Conservation (phyloP, 352 stramenopile species). For the Phytopythium chamaehyphon region DNA sequence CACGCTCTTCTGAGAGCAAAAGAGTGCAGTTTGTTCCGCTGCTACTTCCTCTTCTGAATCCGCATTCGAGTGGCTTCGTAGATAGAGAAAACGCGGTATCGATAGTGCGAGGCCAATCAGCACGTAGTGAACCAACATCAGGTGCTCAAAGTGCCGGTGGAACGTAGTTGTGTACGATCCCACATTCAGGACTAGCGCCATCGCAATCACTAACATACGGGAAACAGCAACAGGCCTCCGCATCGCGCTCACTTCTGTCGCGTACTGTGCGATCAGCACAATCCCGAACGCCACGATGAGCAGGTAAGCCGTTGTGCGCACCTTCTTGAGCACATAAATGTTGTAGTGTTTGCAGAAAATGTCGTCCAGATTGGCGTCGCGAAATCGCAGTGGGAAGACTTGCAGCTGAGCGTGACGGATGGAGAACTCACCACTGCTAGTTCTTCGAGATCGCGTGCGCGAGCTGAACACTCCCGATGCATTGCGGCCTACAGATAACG, state of each 20-base stretch:
- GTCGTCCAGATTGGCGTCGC: constrained; percentile 56
- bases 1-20: constrained; percentile 56
- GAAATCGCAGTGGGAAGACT: constrained; percentile 51
- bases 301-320: constrained; percentile 46
- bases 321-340: constrained; percentile 65
- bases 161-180: constrained; percentile 42
- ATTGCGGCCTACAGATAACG: neutral
- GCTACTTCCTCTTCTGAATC: constrained; percentile 10
- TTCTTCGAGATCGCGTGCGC: neutral
- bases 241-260: constrained; percentile 22
- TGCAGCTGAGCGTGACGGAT: constrained; percentile 42
- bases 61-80: constrained; percentile 22
- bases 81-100: constrained; percentile 42
- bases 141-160: constrained; percentile 37
- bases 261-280: constrained; percentile 48
- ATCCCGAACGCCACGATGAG: constrained; percentile 38
- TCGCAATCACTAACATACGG: constrained; percentile 28
- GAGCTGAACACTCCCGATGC: neutral
- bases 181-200: constrained; percentile 39
- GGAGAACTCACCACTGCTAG: constrained; percentile 1
- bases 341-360: constrained; percentile 75
- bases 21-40: constrained; percentile 25
- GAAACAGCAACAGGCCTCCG: constrained; percentile 33
- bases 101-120: constrained; percentile 42
- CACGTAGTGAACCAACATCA: constrained; percentile 49